Evolutionary conservation across 495 filamentous ascomycete genomes (phyloP).

Genomic region (Tetracladium setigerum): DNA sequence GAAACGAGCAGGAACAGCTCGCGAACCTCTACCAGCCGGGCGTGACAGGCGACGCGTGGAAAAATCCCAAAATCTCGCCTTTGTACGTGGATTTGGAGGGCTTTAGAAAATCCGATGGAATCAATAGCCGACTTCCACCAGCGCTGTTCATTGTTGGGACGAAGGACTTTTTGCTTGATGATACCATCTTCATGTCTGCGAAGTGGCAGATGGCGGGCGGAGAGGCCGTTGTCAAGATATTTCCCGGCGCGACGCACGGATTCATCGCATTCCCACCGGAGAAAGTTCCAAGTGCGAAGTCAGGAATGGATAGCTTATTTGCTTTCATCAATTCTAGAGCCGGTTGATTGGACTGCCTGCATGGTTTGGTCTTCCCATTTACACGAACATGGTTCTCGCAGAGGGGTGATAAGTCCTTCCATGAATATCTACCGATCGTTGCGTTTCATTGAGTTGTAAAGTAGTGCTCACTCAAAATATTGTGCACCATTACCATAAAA

Average conservation of each 20-base stretch:
- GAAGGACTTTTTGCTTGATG: conserved; percentile 44
- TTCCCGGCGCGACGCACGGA: conserved; percentile 40
- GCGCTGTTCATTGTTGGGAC: conserved; percentile 44
- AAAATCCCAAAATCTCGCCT: conserved; percentile 27
- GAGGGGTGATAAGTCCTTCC: too few species aligned
- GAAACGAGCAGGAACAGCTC: conserved; percentile 21
- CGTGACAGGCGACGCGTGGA: conserved; percentile 26
- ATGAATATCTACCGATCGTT: too few species aligned
- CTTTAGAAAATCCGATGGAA: conserved; percentile 17
- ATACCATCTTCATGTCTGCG: conserved; percentile 42
- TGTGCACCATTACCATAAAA: too few species aligned
- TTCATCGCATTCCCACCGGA: conserved; percentile 25
- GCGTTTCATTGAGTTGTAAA: too few species aligned
- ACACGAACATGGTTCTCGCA: too few species aligned
- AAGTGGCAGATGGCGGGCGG: conserved; percentile 42
- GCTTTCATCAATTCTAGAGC: too few species aligned
- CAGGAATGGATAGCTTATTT: too few species aligned
- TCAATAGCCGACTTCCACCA: too few species aligned
- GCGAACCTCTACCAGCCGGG: conserved; percentile 31
- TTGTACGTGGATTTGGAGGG: conserved; percentile 33
- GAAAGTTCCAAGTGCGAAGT: not conserved
- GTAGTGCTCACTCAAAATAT: too few species aligned
- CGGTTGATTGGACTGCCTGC: too few species aligned
- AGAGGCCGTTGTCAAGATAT: conserved; percentile 40
- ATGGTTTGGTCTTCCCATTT: too few species aligned